These are phyloP conservation scores for Mycena galericulata DNA, from an alignment of 768 basidiomycete species.

Conservation along the genomic window DNA sequence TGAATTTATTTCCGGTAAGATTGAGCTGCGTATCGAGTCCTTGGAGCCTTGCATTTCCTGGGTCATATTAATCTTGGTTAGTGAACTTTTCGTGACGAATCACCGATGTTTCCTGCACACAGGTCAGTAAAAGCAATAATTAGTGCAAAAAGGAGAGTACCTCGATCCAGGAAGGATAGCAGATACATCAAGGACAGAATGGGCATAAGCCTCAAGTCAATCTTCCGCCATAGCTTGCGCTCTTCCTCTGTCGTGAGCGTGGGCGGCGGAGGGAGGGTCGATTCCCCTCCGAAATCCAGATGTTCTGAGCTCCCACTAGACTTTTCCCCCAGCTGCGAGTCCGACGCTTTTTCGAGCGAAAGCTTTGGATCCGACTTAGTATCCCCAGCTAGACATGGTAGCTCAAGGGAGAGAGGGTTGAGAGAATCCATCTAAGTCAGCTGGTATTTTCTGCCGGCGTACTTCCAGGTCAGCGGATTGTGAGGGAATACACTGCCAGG, in stretches of 20 bases:
- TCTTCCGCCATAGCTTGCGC: conserved; percentile 66
- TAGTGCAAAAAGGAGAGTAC: conserved; percentile 45
- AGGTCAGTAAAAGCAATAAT: no score
- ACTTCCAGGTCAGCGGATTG: no score
- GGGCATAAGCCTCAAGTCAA: conserved; percentile 69
- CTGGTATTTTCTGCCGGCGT: no score
- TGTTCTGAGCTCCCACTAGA: conserved; percentile 9
- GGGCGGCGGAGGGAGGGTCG: conserved; percentile 58
- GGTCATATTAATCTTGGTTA: conserved; percentile 17
- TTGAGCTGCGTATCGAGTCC: conserved; percentile 68
- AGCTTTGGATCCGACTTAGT: conserved; percentile 2
- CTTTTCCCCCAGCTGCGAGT: conserved; percentile 9
- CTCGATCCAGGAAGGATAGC: conserved; percentile 68
- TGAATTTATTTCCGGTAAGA: conserved; percentile 70
- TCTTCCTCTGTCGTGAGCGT: conserved; percentile 61
- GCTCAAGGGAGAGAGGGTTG: no score
- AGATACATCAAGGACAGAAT: conserved; percentile 72
- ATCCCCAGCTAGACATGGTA: conserved; percentile 21
- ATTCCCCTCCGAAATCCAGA: conserved; percentile 59
- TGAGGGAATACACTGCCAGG: no score
- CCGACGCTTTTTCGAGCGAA: conserved; percentile 22
- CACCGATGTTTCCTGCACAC: conserved; percentile 71
- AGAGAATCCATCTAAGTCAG: no score
- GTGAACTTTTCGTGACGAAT: neutral
- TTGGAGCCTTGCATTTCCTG: conserved; percentile 76